Percentiles rank a stretch among this genome's conserved stretches.
phyloP scores from a whole-genome alignment of 805 yeast genomes.

The Zygosaccharomyces bailii region DNA sequence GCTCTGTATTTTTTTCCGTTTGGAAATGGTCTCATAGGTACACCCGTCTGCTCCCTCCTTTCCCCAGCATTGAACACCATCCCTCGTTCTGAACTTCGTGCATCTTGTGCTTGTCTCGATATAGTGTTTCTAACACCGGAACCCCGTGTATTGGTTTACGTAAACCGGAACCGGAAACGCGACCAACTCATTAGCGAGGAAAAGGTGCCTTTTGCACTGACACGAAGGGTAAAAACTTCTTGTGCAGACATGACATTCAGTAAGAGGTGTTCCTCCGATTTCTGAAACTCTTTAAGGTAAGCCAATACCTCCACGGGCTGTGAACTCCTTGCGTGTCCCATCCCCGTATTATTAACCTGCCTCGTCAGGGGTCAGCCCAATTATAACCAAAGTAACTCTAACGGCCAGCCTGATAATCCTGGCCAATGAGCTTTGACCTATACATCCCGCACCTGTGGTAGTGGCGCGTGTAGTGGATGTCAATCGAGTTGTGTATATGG shows the following conservation, averaged over 20 bases:
- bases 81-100: neutral
- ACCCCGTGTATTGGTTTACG: slow-evolving; percentile 8
- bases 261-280: neutral
- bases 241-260: neutral
- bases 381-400: slow-evolving; percentile 1
- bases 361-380: slow-evolving; percentile 6
- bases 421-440: no score
- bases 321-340: neutral
- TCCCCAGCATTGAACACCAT: neutral
- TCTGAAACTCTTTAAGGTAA: neutral
- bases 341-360: no score
- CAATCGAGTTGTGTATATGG: neutral
- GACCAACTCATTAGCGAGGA: slow-evolving; percentile 1
- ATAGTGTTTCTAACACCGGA: slow-evolving; percentile 4
- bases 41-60: neutral
- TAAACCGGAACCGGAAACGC: slow-evolving; percentile 8
- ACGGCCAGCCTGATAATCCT: no score
- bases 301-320: neutral
- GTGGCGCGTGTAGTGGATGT: neutral
- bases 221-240: slow-evolving; percentile 4
- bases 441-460: no score
- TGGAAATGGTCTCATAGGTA: slow-evolving; percentile 10
- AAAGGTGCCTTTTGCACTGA: slow-evolving; percentile 11
- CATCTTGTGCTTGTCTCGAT: slow-evolving; percentile 6
- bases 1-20: slow-evolving; percentile 4